These are phyloP conservation scores for Phaeoacremonium minimum DNA, from an alignment of 2,329 filamentous ascomycete genomes.

Conservation along the genomic window DNA sequence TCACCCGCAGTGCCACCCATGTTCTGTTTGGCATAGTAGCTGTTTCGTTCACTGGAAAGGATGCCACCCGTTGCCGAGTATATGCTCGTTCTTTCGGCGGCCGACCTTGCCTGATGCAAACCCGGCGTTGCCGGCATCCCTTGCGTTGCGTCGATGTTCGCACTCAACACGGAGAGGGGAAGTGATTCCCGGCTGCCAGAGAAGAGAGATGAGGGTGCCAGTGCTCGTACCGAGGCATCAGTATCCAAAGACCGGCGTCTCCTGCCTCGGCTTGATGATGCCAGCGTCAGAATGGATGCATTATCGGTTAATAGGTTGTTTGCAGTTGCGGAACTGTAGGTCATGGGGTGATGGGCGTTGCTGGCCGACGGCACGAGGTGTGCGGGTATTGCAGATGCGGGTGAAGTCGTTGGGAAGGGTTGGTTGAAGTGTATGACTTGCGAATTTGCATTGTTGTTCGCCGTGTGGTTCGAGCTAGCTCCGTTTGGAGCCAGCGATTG, in stretches of 20 bases:
- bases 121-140: conserved; percentile 38
- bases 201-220: conserved; percentile 80
- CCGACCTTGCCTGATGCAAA: conserved; percentile 46
- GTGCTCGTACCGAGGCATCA: conserved; percentile 76
- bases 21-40: conserved; percentile 66
- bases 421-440: conserved; percentile 60
- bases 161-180: conserved; percentile 72
- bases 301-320: conserved; percentile 82
- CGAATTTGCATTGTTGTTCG: conserved; percentile 35
- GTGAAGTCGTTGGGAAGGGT: conserved; percentile 59
- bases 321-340: conserved; percentile 73
- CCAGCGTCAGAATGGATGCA: conserved; percentile 79
- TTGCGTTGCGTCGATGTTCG: conserved; percentile 61
- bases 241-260: conserved; percentile 79
- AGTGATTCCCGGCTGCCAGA: conserved; percentile 77
- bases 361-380: conserved; percentile 54
- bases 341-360: conserved; percentile 54
- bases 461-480: conserved; percentile 30
- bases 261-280: conserved; percentile 74
- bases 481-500: conserved; percentile 66
- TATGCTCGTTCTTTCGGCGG: conserved; percentile 12
- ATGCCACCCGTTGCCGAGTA: conserved; percentile 21
- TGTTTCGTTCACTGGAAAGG: conserved; percentile 64
- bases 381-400: conserved; percentile 67
- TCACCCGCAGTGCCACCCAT: conserved; percentile 46